Base-by-base conservation (phyloP, 305 asterid species). In the Ilex paraguariensis region DNA sequence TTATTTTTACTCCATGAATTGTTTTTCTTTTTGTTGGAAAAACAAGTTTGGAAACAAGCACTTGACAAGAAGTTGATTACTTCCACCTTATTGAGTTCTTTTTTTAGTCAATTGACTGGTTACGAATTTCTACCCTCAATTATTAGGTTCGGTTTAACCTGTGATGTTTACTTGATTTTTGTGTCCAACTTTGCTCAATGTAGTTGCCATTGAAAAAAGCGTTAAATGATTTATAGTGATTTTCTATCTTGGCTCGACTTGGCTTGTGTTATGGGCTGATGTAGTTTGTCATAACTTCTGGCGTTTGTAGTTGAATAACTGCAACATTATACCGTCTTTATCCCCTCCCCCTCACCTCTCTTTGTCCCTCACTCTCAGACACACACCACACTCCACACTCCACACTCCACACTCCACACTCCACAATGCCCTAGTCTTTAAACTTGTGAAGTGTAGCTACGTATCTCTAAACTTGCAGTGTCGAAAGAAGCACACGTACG, bases 401-500 rank as follows among this genome's bases (percentile, higher is more conserved):
- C 40, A 3, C 40, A 33, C 40, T 33, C 40, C 9, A 36, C 42
- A 28, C 64, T 50, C 56, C 71, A 79, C 71, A 54, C 49, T 75
- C 82, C 81, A 67, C 84, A 60, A 72, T 74, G 69, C 31, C 79
- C 86, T 70, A 70, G 69, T 67, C 68, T 72, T 72, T 45, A 61
- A 60, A 75, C 87, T 69, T 75, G 90, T 88, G 88, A 78, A 75
- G 81, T 74, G 86, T 87, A 4, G 30, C 5, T 69, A 69, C 75
- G 68, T 70, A 60, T 81, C 69, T 75, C 70, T 73, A 31, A 78
- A 74, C 65, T 67, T 85, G 97, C 96, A 94, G 99, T 94, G 99
- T 75, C 96, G 50, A 91, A 94, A 79, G 91, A 94, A 90, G 79
- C 99, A 94, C 85, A 86, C 91, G 46, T 85, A 84, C 42, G 88